Conservation (phyloP, 352 stramenopile species). For the Phytophthora pisi region DNA sequence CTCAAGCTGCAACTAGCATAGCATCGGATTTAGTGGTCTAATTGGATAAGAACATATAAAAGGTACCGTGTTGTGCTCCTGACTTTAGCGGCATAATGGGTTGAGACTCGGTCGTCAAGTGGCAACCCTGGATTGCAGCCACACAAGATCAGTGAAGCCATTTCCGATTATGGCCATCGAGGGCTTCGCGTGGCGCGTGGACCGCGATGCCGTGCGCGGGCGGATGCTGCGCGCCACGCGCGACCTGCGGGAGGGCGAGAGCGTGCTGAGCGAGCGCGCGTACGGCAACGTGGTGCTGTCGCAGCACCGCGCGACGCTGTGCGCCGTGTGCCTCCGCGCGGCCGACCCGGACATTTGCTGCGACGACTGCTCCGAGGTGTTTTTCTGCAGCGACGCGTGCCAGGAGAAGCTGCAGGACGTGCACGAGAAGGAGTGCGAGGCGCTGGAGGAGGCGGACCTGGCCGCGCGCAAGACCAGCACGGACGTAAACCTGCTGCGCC, state of each 20-base stretch:
- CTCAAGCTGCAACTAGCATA: background rate
- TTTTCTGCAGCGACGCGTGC: slow-evolving; percentile 57
- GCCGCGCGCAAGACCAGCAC: slow-evolving; percentile 44
- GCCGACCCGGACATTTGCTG: slow-evolving; percentile 57
- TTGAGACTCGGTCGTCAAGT: background rate
- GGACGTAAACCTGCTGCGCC: slow-evolving; percentile 47
- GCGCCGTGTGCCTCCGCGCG: slow-evolving; percentile 43
- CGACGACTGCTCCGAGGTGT: slow-evolving; percentile 54
- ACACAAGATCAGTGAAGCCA: slow-evolving; percentile 16
- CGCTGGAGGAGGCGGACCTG: slow-evolving; percentile 52
- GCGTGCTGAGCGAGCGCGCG: slow-evolving; percentile 37
- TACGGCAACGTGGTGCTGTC: slow-evolving; percentile 50
- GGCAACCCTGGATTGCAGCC: background rate
- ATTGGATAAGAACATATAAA: too few species aligned
- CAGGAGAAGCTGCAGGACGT: slow-evolving; percentile 38
- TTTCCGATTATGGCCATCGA: background rate
- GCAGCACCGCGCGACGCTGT: slow-evolving; percentile 34
- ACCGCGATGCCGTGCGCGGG: slow-evolving; percentile 29
- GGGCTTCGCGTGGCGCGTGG: slow-evolving; percentile 41
- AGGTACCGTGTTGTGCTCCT: background rate
- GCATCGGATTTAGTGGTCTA: too few species aligned
- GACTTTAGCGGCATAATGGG: background rate
- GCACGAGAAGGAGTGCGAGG: slow-evolving; percentile 51
- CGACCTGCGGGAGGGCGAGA: slow-evolving; percentile 32
- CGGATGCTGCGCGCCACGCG: slow-evolving; percentile 39